Evolutionary conservation across 148 eudicot species (phyloP).

Genomic region (Camellia granthamiana): DNA sequence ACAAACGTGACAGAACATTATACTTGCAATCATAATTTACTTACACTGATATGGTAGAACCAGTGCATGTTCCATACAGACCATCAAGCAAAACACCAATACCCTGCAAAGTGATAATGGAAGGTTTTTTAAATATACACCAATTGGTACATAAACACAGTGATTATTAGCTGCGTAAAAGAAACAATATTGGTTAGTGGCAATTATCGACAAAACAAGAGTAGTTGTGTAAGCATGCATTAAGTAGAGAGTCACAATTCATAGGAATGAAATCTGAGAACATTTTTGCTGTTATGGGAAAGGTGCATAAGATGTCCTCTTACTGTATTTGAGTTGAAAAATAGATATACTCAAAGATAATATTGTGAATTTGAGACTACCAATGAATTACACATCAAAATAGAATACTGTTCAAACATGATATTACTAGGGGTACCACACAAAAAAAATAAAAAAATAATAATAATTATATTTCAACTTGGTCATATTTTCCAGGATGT

Average conservation of each 20-base stretch:
- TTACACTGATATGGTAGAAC: slow-evolving; percentile 98
- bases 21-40: slow-evolving; percentile 11
- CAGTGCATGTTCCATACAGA: slow-evolving; percentile 84
- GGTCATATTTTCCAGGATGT: no score
- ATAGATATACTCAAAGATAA: background rate
- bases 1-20: background rate
- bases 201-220: background rate
- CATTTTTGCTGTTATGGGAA: background rate
- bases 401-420: background rate
- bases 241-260: background rate
- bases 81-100: slow-evolving; percentile 89
- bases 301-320: background rate
- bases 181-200: background rate
- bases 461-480: no score
- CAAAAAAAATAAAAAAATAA: no score
- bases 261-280: background rate
- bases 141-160: no score
- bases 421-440: background rate
- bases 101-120: slow-evolving; percentile 48
- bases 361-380: background rate
- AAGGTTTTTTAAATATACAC: no score
- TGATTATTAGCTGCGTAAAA: no score
- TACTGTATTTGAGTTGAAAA: background rate
- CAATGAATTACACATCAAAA: background rate
- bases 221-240: background rate